These are phyloP conservation scores for Penstemon davidsonii DNA, from an alignment of 257 asterid species.

Conservation along the genomic window DNA sequence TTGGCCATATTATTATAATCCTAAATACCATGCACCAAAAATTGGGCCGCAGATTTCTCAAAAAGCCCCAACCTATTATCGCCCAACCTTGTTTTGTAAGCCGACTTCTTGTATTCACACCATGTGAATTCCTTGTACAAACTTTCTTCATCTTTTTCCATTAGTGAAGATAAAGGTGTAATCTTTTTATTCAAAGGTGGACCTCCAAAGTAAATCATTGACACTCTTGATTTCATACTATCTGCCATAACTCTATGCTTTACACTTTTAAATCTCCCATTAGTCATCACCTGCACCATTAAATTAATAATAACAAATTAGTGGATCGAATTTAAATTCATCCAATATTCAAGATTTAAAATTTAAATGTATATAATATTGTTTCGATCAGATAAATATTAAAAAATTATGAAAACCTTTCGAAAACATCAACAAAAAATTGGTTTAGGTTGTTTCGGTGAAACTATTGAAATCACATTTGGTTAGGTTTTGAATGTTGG, in stretches of 20 bases:
- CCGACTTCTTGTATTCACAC: conserved; percentile 64
- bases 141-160: conserved; percentile 60
- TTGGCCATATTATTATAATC: not conserved
- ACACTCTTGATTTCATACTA: conserved; percentile 39
- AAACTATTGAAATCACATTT: too few species aligned
- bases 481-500: too few species aligned
- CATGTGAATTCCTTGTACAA: conserved; percentile 71
- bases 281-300: conserved; percentile 50
- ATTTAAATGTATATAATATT: too few species aligned
- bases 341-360: too few species aligned
- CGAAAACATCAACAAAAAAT: too few species aligned
- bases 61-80: conserved; percentile 52
- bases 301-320: not conserved
- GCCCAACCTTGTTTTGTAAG: conserved; percentile 59
- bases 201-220: conserved; percentile 75
- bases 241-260: conserved; percentile 64
- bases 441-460: too few species aligned
- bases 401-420: too few species aligned
- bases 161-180: conserved; percentile 39
- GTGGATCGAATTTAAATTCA: too few species aligned
- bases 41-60: conserved; percentile 35
- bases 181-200: conserved; percentile 55
- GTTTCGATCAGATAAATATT: too few species aligned
- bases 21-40: not conserved
- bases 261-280: conserved; percentile 61